These are phyloP conservation scores for Suillus luteus DNA, from an alignment of 768 basidiomycete species.

Conservation along the genomic window DNA sequence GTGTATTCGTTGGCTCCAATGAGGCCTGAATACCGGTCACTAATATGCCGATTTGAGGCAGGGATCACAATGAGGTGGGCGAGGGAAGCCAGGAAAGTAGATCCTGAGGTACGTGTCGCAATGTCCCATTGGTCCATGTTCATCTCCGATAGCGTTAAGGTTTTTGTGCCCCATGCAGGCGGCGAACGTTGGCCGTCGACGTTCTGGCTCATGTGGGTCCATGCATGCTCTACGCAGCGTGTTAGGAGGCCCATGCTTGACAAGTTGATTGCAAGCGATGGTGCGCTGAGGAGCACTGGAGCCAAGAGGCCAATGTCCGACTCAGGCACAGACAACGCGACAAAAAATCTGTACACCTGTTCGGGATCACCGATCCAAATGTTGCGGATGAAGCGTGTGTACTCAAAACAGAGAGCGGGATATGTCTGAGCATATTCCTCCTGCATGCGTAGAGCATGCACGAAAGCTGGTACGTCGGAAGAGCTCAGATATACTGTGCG, in stretches of 20 bases:
- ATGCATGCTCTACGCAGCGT: conserved; percentile 28
- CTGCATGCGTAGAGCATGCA: conserved; percentile 34
- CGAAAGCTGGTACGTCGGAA: conserved; percentile 25
- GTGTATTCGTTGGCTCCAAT: neutral
- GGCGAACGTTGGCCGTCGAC: conserved; percentile 24
- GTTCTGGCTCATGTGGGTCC: neutral
- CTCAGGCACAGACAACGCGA: conserved; percentile 10
- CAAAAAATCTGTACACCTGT: too few species aligned
- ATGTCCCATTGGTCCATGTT: conserved; percentile 33
- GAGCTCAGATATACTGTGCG: conserved; percentile 37
- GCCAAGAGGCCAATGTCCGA: conserved; percentile 24
- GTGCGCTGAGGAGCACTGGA: conserved; percentile 11
- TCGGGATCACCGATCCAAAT: conserved; percentile 33
- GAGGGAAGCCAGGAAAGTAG: conserved; percentile 37
- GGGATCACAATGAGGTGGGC: conserved; percentile 37
- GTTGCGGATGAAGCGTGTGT: conserved; percentile 32
- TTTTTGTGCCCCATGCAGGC: conserved; percentile 17
- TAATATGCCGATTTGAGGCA: neutral
- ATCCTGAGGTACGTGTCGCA: conserved; percentile 24
- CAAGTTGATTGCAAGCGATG: neutral
- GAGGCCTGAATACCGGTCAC: neutral
- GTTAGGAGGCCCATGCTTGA: conserved; percentile 37
- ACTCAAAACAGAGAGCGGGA: conserved; percentile 34
- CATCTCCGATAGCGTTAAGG: conserved; percentile 40
- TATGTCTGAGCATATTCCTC: conserved; percentile 8